phyloP scores from a whole-genome alignment of 2,329 filamentous ascomycete genomes.

The Pseudopyrenochaeta lycopersici region DNA sequence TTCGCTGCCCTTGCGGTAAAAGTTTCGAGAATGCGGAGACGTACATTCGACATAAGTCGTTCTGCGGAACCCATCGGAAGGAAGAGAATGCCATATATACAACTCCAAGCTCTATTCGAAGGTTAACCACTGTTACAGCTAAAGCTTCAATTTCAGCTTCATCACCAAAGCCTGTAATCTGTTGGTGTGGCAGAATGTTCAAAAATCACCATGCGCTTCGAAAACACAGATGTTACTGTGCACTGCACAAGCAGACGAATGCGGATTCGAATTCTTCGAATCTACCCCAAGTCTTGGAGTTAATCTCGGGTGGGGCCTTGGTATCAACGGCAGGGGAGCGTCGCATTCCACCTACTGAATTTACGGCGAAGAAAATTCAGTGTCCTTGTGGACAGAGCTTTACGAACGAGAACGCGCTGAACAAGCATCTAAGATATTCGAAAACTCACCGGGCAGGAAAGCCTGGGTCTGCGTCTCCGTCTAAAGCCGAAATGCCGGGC shows the following conservation, averaged over 20 bases:
- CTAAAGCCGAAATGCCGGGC: constrained; percentile 4
- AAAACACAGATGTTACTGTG: too few relatives aligned
- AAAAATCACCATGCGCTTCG: too few relatives aligned
- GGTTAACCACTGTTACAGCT: background rate
- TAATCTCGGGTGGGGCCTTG: too few relatives aligned
- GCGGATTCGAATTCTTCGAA: too few relatives aligned
- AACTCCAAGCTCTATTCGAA: background rate
- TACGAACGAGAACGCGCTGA: constrained; percentile 5
- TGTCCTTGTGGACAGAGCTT: constrained; percentile 11
- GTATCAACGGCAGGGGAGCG: too few relatives aligned
- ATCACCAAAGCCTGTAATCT: background rate
- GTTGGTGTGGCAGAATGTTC: constrained; percentile 7
- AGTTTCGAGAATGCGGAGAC: constrained; percentile 9
- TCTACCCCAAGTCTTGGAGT: too few relatives aligned
- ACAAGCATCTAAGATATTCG: constrained; percentile 9
- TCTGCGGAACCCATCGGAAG: constrained; percentile 4
- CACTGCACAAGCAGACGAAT: too few relatives aligned
- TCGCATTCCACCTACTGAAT: constrained; percentile 3
- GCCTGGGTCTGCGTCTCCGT: background rate
- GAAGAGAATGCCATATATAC: constrained; percentile 5
- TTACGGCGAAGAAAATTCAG: constrained; percentile 1
- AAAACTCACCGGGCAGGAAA: constrained; percentile 8
- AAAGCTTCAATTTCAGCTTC: constrained; percentile 1
- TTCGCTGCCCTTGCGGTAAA: constrained; percentile 10
- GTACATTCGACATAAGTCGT: constrained; percentile 3